phyloP scores from a whole-genome alignment of 768 basidiomycete genomes.

The Lentinula lateritia region DNA sequence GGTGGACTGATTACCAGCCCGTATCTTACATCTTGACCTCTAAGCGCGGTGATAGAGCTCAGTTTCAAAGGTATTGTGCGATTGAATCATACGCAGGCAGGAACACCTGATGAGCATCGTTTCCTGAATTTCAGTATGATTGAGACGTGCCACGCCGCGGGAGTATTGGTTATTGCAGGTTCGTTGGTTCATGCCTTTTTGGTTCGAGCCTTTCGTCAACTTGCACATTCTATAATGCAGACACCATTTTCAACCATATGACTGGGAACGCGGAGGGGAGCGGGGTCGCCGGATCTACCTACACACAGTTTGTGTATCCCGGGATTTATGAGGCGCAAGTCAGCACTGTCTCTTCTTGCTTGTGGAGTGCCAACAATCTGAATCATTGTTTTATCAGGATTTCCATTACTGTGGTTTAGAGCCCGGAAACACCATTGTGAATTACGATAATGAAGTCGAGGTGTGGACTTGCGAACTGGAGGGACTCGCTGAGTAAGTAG shows the following conservation, averaged over 20 bases:
- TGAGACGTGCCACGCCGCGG: constrained; percentile 42
- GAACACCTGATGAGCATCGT: too few species aligned
- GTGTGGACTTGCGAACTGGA: constrained; percentile 54
- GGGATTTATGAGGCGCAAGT: constrained; percentile 43
- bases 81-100: not conserved
- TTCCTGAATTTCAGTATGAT: constrained; percentile 33
- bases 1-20: constrained; percentile 73
- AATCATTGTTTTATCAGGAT: constrained; percentile 25
- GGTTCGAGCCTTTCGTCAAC: not conserved
- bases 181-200: not conserved
- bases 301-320: constrained; percentile 49
- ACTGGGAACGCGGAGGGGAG: constrained; percentile 41
- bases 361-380: not conserved
- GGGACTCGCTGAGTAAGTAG: constrained; percentile 9
- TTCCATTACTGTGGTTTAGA: constrained; percentile 64
- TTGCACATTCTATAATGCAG: constrained; percentile 14
- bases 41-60: constrained; percentile 55
- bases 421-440: constrained; percentile 44
- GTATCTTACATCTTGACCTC: constrained; percentile 57
- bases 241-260: constrained; percentile 69
- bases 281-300: constrained; percentile 44
- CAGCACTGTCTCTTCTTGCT: constrained; percentile 19
- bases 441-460: constrained; percentile 47
- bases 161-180: constrained; percentile 54
- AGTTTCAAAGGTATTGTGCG: constrained; percentile 32